Evolutionary conservation across 495 filamentous ascomycete genomes (phyloP).

Genomic region (Aspergillus ostianus): DNA sequence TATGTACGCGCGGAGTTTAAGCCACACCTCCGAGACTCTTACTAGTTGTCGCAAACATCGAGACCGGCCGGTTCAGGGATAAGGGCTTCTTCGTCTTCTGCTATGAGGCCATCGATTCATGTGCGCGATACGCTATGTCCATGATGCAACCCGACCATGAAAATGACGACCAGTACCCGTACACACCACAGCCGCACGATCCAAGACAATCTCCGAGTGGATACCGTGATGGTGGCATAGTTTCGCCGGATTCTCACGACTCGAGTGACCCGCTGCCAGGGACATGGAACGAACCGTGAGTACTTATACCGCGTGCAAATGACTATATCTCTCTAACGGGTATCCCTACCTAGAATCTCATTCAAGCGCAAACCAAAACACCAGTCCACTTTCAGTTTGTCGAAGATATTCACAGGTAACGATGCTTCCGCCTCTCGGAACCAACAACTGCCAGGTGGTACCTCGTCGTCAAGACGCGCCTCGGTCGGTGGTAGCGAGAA

Average conservation of each 20-base stretch:
- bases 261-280: constrained; percentile 51
- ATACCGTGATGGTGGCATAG: constrained; percentile 6
- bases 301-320: background rate
- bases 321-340: constrained; percentile 15
- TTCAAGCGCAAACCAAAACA: constrained; percentile 85
- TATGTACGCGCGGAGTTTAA: constrained; percentile 31
- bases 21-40: constrained; percentile 23
- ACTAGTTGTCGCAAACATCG: constrained; percentile 8
- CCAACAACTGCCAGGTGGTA: constrained; percentile 18
- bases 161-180: constrained; percentile 14
- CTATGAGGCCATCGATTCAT: constrained; percentile 10
- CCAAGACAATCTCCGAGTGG: constrained; percentile 10
- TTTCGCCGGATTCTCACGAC: constrained; percentile 6
- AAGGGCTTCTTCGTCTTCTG: constrained; percentile 15
- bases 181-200: constrained; percentile 10
- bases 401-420: constrained; percentile 47
- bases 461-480: constrained; percentile 7
- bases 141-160: constrained; percentile 16
- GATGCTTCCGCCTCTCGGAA: constrained; percentile 22
- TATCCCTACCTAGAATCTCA: constrained; percentile 51
- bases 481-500: constrained; percentile 38
- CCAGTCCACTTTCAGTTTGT: constrained; percentile 53
- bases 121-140: constrained; percentile 18
- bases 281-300: constrained; percentile 47
- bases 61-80: constrained; percentile 13